Evolutionary conservation across 306 rosid genomes (phyloP).

Genomic region (Benincasa hispida): DNA sequence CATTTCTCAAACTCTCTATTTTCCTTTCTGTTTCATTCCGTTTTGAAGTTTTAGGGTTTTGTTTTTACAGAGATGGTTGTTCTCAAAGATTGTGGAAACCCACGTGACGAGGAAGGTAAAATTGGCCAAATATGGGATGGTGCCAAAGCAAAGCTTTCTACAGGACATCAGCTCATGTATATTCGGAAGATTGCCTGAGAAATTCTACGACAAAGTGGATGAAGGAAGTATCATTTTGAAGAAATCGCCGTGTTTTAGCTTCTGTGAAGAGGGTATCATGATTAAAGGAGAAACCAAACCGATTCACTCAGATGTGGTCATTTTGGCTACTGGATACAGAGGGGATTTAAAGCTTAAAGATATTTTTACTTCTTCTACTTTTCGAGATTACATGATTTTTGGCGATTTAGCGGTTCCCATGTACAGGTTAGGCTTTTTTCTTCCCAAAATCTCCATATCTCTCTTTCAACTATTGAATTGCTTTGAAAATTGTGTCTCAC

Average conservation of each 20-base stretch:
- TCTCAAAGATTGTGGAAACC: constrained; percentile 53
- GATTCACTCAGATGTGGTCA: constrained; percentile 34
- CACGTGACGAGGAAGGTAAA: constrained; percentile 25
- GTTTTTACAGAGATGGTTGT: constrained; percentile 33
- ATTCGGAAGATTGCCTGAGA: constrained; percentile 27
- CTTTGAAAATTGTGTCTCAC: background rate
- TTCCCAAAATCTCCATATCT: background rate
- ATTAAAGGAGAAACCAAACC: constrained; percentile 27
- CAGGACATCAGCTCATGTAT: constrained; percentile 32
- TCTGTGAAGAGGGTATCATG: constrained; percentile 38
- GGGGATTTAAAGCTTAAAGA: constrained; percentile 54
- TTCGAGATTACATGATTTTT: constrained; percentile 27
- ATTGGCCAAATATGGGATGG: constrained; percentile 49
- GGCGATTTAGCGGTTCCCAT: constrained; percentile 28
- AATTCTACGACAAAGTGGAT: constrained; percentile 42
- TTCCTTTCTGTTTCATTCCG: background rate
- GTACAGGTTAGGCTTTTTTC: constrained; percentile 36
- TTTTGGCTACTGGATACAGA: constrained; percentile 47
- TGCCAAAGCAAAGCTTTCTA: constrained; percentile 45
- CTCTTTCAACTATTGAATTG: background rate
- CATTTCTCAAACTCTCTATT: background rate
- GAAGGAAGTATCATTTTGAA: constrained; percentile 54
- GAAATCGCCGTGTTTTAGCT: constrained; percentile 30
- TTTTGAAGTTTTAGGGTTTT: background rate
- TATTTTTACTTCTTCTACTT: constrained; percentile 37